Base-by-base conservation (phyloP, 768 basidiomycete genomes). In the Calocybe indica region DNA sequence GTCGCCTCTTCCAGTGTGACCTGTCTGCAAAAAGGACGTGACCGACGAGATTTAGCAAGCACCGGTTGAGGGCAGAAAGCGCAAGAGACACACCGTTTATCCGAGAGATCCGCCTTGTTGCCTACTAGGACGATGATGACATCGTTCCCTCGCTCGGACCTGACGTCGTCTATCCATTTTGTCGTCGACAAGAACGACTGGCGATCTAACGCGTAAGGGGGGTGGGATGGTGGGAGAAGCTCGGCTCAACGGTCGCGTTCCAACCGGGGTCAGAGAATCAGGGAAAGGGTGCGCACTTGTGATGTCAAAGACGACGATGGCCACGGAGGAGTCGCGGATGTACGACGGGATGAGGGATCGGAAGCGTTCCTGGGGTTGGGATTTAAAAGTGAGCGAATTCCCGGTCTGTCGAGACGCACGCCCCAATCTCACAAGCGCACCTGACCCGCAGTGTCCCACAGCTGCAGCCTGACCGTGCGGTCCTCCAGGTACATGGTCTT, bases 401-500 rank as follows among this genome's bases (percentile, higher is more conserved):
- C 22, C 22, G 22, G 22, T 22, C 22, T 22, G 22, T 22, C 22
- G 1, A 22, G 22, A 22, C 2, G 22, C 22, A 22, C 22, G 22
- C 22, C 22, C 22, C 22, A 22, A 22, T 22, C 22, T 22, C 22
- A 22, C 22, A 22, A 22, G 40, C 41, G 15, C 60, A 85, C 91
- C 76, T 93, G 93, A 46, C 91, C 92, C 52, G 95, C 95, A 47
- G 96, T 99, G 66, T 99, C 96, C 96, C 96, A 99, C 11, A 99
- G 72, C 63, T 99, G 96, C 67, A 99, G 70, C 62, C 96, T 81
- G 40, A 99, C 95, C 1, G 96, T 99, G 58, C 96, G 78, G 71
- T 99, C 96, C 62, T 99, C 96, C 48, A 98, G 78, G 68, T 99
- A 99, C 92, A 99, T 95, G 0, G 96, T 98, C 76, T 99, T 99